A percentile compares a stretch with the other conserved stretches of the same genome.
phyloP scores from a whole-genome alignment of 2,329 filamentous ascomycete species.

The Xylaria polymorpha region DNA sequence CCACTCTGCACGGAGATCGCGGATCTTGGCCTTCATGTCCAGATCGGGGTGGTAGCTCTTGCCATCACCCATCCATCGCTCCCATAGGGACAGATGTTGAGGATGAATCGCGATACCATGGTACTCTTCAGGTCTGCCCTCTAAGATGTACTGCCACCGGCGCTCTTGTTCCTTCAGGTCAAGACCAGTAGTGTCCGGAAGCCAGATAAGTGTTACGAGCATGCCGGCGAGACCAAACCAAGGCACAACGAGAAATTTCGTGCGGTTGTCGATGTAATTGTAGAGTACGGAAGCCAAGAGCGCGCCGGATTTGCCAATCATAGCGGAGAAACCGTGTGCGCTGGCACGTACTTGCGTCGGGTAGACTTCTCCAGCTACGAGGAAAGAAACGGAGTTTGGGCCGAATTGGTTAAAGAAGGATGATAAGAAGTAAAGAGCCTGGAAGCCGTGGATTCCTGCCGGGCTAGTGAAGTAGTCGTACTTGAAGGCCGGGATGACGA shows the following conservation, averaged over 20 bases:
- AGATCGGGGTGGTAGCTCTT: constrained; percentile 85
- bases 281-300: constrained; percentile 88
- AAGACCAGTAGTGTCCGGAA: constrained; percentile 96
- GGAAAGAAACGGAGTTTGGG: constrained; percentile 95
- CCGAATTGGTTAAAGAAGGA: constrained; percentile 99
- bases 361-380: constrained; percentile 96
- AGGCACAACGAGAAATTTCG: constrained; percentile 90
- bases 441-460: constrained; percentile 84
- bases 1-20: constrained; percentile 79
- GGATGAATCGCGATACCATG: constrained; percentile 94
- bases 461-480: constrained; percentile 83
- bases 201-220: constrained; percentile 83
- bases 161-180: constrained; percentile 98
- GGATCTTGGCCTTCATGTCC: constrained; percentile 86
- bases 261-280: constrained; percentile 89
- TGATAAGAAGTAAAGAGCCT: constrained; percentile 97
- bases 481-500: constrained; percentile 89
- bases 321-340: constrained; percentile 94
- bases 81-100: constrained; percentile 88
- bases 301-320: constrained; percentile 87
- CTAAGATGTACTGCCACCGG: constrained; percentile 87
- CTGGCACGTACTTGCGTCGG: constrained; percentile 92
- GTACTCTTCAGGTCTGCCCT: constrained; percentile 82
- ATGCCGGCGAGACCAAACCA: constrained; percentile 92
- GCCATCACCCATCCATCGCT: constrained; percentile 80